Conservation (phyloP, 768 basidiomycete species). For the Termitomyces eurrhizus region DNA sequence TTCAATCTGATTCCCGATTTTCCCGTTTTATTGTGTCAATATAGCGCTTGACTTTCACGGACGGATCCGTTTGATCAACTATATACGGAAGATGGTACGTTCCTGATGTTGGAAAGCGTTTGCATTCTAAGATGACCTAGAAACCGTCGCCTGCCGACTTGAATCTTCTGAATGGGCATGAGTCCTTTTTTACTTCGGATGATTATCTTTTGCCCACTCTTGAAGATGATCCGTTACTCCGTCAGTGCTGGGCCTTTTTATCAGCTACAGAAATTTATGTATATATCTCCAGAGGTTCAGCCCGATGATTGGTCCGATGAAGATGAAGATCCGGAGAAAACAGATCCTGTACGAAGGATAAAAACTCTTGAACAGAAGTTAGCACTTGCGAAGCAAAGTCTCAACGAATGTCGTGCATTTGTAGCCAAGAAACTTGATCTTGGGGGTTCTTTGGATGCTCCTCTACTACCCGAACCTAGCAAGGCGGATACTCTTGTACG, state of each 20-base stretch:
- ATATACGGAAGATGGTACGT: constrained; percentile 71
- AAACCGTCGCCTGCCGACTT: constrained; percentile 46
- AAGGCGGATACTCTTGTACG: constrained; percentile 32
- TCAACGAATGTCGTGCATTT: constrained; percentile 58
- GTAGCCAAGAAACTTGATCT: constrained; percentile 52
- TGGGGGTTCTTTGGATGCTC: constrained; percentile 36
- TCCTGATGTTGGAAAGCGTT: not conserved
- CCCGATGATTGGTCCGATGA: constrained; percentile 75
- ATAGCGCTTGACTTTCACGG: constrained; percentile 76
- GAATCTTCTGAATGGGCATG: constrained; percentile 46
- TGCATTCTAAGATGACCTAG: constrained; percentile 31
- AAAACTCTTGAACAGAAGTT: constrained; percentile 60
- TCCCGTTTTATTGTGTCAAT: constrained; percentile 5
- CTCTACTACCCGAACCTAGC: constrained; percentile 29
- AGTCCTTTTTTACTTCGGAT: constrained; percentile 68
- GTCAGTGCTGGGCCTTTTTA: constrained; percentile 39
- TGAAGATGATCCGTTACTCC: constrained; percentile 85
- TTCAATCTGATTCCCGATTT: not conserved
- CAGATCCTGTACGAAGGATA: constrained; percentile 43
- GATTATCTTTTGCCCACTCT: constrained; percentile 78
- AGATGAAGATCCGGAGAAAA: constrained; percentile 42
- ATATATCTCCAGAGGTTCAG: constrained; percentile 47
- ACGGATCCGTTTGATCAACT: constrained; percentile 82
- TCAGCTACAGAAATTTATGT: not conserved
- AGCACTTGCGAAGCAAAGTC: constrained; percentile 50